Evolutionary conservation across 2,329 filamentous ascomycete species (phyloP), one percentile per base, ranked within the genome.

Genomic region (Botryosphaeria agaves): DNA sequence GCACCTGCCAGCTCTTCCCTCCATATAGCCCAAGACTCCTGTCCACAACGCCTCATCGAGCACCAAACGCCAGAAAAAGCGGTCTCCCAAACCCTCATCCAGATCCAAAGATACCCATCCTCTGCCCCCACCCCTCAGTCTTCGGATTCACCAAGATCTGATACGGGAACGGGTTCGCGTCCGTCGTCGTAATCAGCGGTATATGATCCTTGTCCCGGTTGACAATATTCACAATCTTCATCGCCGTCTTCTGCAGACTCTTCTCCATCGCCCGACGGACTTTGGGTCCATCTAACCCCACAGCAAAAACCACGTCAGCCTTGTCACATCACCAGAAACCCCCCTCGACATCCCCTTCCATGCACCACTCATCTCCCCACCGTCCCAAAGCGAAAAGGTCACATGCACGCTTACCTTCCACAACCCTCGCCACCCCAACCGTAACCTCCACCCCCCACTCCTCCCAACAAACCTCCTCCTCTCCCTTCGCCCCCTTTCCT

Each of bases 391-490:
- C n/a, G n/a, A n/a, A n/a, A n/a, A n/a, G n/a, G n/a, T n/a, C n/a
- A n/a, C n/a, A 23, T 9, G 7, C 4, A 23, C 21, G 50, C 74
- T 44, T 59, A 91, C 83, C 84, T 40, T 73, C 80, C 47, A 95
- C 87, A 7, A 82, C 93, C 46, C 78, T 65, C 18, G 87, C 85
- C 43, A 83, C 84, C 7, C 84, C 82, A 32, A 94, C 73, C n/a
- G 84, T 91, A 30, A 95, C 80, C 53, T 91, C 82, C 41, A 98
- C 59, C 26, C 80, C 83, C 89, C 89, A 98, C 47, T 73, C 75
- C 63, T 95, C 89, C 89, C 89, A 98, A 52, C 84, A 92, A 12
- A 94, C 74, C 52, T 94, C 85, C 51, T 95, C 85, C 41, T 94
- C 87, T 15, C 72, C 77, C 44, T 74, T 76, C n/a, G n/a, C n/a